Percentiles rank a stretch among this genome's conserved stretches.
Evolutionary conservation across 192 early-diverging fungal species (phyloP).

Genomic region (Backusella australiensis): DNA sequence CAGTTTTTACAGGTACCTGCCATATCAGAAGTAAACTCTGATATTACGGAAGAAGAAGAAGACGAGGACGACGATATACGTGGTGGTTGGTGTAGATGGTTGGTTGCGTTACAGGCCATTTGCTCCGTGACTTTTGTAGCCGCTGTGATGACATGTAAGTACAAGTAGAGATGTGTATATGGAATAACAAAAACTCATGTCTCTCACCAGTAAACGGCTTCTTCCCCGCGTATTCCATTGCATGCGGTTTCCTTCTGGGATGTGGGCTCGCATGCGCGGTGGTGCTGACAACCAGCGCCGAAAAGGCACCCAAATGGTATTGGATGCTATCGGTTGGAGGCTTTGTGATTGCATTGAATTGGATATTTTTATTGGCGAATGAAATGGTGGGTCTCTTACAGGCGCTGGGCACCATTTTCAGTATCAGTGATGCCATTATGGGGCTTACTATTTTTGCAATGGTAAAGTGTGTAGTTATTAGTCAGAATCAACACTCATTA

Average conservation of each 20-base stretch:
- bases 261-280: constrained; percentile 19
- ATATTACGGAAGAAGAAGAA: background rate
- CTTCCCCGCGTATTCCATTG: constrained; percentile 19
- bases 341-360: constrained; percentile 74
- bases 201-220: constrained; percentile 11
- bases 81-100: constrained; percentile 48
- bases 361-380: constrained; percentile 85
- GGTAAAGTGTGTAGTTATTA: constrained; percentile 34
- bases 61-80: constrained; percentile 4
- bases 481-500: background rate
- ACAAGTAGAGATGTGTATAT: background rate
- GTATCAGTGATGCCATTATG: constrained; percentile 76
- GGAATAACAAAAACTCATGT: background rate
- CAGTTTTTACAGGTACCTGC: background rate
- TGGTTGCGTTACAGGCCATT: constrained; percentile 53
- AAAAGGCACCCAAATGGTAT: constrained; percentile 42
- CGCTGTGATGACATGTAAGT: constrained; percentile 39
- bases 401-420: constrained; percentile 73
- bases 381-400: constrained; percentile 85
- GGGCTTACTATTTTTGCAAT: constrained; percentile 84
- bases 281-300: constrained; percentile 21
- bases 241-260: constrained; percentile 32
- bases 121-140: constrained; percentile 53
- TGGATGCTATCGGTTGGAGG: constrained; percentile 58
- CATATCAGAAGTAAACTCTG: background rate